Percentiles rank a stretch among this genome's conserved stretches.
phyloP scores from a whole-genome alignment of 1,284 basidiomycete genomes.

The Apiotrichum brassicae region DNA sequence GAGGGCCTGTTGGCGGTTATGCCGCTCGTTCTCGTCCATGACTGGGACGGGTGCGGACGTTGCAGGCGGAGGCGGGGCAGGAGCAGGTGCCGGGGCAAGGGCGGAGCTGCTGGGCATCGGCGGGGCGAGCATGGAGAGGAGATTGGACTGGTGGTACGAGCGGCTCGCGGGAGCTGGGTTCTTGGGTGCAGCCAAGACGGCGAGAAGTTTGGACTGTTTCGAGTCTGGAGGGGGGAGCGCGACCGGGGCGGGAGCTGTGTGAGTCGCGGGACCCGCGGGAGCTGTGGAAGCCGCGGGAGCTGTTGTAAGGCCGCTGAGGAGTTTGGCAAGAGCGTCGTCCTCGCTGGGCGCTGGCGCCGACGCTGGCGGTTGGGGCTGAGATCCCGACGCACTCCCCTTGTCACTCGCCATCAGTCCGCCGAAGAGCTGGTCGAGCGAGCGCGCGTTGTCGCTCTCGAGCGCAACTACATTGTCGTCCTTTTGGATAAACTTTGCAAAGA shows the following conservation, averaged over 20 bases:
- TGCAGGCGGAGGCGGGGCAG: background rate
- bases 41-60: background rate
- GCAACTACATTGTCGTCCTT: constrained; percentile 25
- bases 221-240: background rate
- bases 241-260: too few relatives aligned
- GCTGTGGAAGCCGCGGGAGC: background rate
- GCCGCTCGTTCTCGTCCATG: background rate
- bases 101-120: background rate
- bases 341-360: constrained; percentile 30
- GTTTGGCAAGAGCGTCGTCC: constrained; percentile 32
- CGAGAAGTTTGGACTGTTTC: constrained; percentile 14
- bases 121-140: constrained; percentile 14
- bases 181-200: constrained; percentile 3
- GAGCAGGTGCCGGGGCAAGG: background rate
- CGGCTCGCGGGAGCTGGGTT: background rate
- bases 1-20: constrained; percentile 10
- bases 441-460: constrained; percentile 24
- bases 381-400: too few relatives aligned
- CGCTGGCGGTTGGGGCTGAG: too few relatives aligned
- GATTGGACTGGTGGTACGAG: constrained; percentile 11
- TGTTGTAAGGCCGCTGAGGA: constrained; percentile 24
- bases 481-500: constrained; percentile 36
- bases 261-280: background rate
- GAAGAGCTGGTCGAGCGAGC: constrained; percentile 31
- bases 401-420: too few relatives aligned